A percentile compares a stretch with the other conserved stretches of the same genome.
phyloP scores from a whole-genome alignment of 176 grass and related monocot genomes.

The Phragmites australis region DNA sequence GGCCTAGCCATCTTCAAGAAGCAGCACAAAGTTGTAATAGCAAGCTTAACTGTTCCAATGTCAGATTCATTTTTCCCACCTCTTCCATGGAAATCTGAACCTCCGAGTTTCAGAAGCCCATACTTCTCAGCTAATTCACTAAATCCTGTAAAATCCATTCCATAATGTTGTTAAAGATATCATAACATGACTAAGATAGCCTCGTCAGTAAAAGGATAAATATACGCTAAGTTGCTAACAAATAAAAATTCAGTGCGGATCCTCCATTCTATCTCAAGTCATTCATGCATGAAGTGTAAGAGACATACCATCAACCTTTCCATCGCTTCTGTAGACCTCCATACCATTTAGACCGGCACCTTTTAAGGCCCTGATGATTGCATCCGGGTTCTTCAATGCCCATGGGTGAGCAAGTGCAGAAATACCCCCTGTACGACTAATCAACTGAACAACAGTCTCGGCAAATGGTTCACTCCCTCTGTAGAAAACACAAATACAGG shows the following conservation, averaged over 20 bases:
- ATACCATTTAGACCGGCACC: constrained; percentile 78
- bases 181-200: neutral
- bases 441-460: constrained; percentile 77
- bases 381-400: constrained; percentile 74
- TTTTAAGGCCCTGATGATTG: constrained; percentile 71
- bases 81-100: constrained; percentile 97
- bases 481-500: constrained; percentile 21
- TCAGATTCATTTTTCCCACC: constrained; percentile 78
- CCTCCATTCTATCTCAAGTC: constrained; percentile 11
- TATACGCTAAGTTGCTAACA: neutral
- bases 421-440: constrained; percentile 76
- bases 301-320: constrained; percentile 70
- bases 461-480: constrained; percentile 86
- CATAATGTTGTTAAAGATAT: neutral
- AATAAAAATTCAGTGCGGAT: constrained; percentile 5
- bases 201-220: neutral
- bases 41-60: constrained; percentile 69
- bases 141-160: constrained; percentile 57
- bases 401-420: constrained; percentile 94
- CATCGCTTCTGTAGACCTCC: constrained; percentile 96
- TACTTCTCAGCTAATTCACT: constrained; percentile 71
- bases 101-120: constrained; percentile 82
- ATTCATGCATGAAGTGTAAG: constrained; percentile 28
- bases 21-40: constrained; percentile 54
- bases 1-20: constrained; percentile 81